Base-by-base conservation (phyloP, 345 rosid species). In the Acer negundo region DNA sequence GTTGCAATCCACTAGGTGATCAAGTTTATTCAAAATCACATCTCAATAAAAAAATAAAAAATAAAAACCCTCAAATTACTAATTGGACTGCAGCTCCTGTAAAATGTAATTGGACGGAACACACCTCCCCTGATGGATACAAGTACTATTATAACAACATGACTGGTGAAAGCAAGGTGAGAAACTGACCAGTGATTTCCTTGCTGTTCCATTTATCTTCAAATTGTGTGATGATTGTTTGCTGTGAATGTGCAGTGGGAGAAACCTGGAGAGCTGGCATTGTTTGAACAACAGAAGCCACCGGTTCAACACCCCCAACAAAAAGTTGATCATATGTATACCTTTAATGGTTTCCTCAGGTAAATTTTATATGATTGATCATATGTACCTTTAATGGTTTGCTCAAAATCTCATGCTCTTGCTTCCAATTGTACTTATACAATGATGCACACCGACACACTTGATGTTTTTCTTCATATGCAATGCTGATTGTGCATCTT, bases 41-140 rank as follows among this genome's bases (percentile, higher is more conserved):
- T 31, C 35, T 31, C 35, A 31, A 31, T 31, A 31, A 4, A 4
- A 31, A 31, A 28, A 31, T 3, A 31, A 31, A 31, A 31, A 3
- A n/a, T n/a, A 28, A 28, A 28, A 28, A 28, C 31, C 31, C 31
- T 28, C 31, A 2, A 28, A 28, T 28, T 28, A 28, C 31, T 28
- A 28, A 28, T 28, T 28, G 31, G 56, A 69, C 82, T 26, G 82
- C 72, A 31, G 83, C 86, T 77, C 80, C 95, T 74, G 81, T 75
- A 72, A 90, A 91, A 83, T 86, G 92, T 85, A 89, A 77, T 80
- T 96, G 98, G 99, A 92, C 99, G 1, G 99, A 94, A 84, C 99
- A 96, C 86, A 91, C 91, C 46, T 94, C 98, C 10, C 98, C 98
- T 11, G 99, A 96, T 77, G 99, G 99, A 76, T 96, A 89, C 87